Evolutionary conservation across 2,329 filamentous ascomycete genomes (phyloP).

Genomic region (Beauveria sp.): DNA sequence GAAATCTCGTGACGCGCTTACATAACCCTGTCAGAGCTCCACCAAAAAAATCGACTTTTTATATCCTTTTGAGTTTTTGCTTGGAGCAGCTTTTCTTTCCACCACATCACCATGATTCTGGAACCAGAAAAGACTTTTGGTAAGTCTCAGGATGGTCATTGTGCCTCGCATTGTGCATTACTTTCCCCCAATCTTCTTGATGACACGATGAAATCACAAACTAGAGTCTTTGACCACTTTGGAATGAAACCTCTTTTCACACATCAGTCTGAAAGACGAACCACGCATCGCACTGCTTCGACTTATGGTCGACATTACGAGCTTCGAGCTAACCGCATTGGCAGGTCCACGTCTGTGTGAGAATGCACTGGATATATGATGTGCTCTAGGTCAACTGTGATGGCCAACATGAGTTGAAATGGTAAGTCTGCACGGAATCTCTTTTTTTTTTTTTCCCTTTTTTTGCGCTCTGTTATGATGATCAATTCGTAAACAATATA

Average conservation of each 20-base stretch:
- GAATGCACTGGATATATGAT: neutral
- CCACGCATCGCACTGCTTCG: constrained; percentile 1
- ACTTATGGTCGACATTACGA: neutral
- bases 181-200: constrained; percentile 43
- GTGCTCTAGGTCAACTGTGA: neutral
- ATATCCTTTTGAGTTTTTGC: constrained; percentile 21
- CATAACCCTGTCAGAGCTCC: constrained; percentile 13
- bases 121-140: constrained; percentile 18
- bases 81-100: constrained; percentile 17
- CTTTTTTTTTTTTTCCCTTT: neutral
- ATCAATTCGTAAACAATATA: constrained; percentile 61
- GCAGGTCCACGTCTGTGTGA: neutral
- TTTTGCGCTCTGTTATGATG: constrained; percentile 35
- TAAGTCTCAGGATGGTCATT: constrained; percentile 15
- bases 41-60: constrained; percentile 13
- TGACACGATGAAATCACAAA: constrained; percentile 82
- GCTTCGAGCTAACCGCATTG: constrained; percentile 4
- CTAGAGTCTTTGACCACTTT: constrained; percentile 93
- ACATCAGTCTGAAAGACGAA: constrained; percentile 78
- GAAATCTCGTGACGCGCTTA: constrained; percentile 25
- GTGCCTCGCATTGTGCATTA: constrained; percentile 7
- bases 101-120: constrained; percentile 12
- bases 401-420: constrained; percentile 10
- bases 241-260: constrained; percentile 78
- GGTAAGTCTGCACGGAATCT: constrained; percentile 22